Evolutionary conservation across 2,329 filamentous ascomycete genomes (phyloP).

Genomic region (Rutstroemia sp.): DNA sequence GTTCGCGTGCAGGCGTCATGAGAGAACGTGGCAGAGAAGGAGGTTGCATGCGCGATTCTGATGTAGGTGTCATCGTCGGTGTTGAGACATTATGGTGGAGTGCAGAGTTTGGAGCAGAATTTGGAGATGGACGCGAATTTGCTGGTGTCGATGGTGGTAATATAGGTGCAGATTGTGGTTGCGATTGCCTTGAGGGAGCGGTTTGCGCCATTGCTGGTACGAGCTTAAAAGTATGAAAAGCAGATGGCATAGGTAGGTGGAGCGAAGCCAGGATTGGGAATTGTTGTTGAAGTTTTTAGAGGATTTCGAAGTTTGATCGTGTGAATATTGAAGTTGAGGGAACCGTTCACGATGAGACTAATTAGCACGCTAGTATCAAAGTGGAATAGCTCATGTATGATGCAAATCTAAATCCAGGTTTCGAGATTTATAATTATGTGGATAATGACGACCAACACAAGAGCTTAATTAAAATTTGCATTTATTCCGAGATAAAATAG

Average conservation of each 20-base stretch:
- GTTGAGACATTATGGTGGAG: constrained; percentile 17
- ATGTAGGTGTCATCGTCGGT: constrained; percentile 20
- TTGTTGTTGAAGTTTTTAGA: not conserved
- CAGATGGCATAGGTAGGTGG: constrained; percentile 17
- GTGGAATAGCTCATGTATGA: not conserved
- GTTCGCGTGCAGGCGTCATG: constrained; percentile 26
- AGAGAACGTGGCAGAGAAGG: constrained; percentile 25
- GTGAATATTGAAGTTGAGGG: not conserved
- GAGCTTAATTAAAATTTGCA: not conserved
- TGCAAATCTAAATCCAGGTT: not conserved
- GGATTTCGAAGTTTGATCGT: not conserved
- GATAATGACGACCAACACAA: not conserved
- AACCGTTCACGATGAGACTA: constrained; percentile 4
- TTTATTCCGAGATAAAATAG: not conserved
- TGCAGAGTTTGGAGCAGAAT: constrained; percentile 10
- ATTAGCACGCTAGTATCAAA: not conserved
- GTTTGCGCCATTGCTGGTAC: constrained; percentile 25
- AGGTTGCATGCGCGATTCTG: constrained; percentile 27
- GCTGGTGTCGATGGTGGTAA: constrained; percentile 23
- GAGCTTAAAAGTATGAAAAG: constrained; percentile 29
- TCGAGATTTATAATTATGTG: too few species aligned
- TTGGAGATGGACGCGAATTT: constrained; percentile 15
- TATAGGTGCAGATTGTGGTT: constrained; percentile 19
- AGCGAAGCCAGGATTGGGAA: not conserved
- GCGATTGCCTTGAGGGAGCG: constrained; percentile 10